Evolutionary conservation across 176 grass and related monocot species (phyloP).

Genomic region (Metroxylon sagu): DNA sequence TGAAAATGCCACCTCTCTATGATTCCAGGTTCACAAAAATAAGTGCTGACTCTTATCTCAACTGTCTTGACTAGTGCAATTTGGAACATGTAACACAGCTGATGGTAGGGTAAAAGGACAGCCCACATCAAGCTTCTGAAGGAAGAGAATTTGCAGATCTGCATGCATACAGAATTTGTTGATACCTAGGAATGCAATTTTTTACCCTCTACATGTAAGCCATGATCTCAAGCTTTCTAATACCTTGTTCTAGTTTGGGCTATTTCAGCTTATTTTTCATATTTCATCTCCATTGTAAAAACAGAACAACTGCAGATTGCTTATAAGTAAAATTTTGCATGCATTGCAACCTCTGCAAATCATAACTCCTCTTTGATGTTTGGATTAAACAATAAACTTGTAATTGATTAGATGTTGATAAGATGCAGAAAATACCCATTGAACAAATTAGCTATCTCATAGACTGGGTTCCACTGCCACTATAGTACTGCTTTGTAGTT

Average conservation of each 20-base stretch:
- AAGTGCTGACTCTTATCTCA: neutral
- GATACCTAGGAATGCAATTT: no score
- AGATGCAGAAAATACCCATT: no score
- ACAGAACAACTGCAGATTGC: neutral
- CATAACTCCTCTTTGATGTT: neutral
- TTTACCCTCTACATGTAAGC: no score
- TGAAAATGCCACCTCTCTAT: neutral
- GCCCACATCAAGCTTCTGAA: no score
- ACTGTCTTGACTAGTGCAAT: neutral
- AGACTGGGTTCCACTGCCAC: conserved; percentile 53
- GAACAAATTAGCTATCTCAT: no score
- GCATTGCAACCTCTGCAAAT: neutral
- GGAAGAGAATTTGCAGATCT: no score
- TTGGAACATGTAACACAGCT: no score
- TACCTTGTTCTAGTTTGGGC: neutral
- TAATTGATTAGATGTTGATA: neutral
- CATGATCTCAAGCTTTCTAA: neutral
- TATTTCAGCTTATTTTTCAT: neutral
- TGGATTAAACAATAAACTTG: neutral
- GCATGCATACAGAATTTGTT: no score
- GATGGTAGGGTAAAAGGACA: no score
- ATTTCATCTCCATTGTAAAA: no score
- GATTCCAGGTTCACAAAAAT: conserved; percentile 7
- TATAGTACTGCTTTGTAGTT: conserved; percentile 86
- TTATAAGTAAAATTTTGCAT: neutral